Evolutionary conservation across 306 rosid genomes (phyloP), one percentile per base, ranked within the genome.

Genomic region (Corylus heterophylla): DNA sequence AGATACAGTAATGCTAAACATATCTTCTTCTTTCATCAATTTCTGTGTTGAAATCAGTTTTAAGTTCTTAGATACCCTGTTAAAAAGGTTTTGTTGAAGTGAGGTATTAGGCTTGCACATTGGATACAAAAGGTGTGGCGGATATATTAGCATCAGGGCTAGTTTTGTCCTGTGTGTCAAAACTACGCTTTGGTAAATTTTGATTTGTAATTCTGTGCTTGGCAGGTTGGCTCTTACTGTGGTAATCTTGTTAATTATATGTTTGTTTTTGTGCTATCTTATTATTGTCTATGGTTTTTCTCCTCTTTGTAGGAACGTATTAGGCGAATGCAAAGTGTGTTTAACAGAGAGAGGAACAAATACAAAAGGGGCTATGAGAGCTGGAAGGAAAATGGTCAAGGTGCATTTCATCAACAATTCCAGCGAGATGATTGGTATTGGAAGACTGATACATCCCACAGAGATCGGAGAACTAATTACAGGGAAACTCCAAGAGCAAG

Each of bases 381-480:
- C 86, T 96, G 99, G 99, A 89, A 84, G 85, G 97, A 91, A 80
- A 82, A 81, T 31, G 94, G 72, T 27, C 78, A 86, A 1, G 89
- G 89, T 62, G 78, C 86, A 4, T 82, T 84, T 83, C 92, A 89
- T 78, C 98, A 93, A 44, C 92, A 96, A 59, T 91, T 79, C 75
- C 98, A 91, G 85, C 87, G 98, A 81, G 98, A 96, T 20, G 99
- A 96, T 82, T 96, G 99, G 99, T 96, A 96, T 83, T 96, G 99
- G 99, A 91, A 96, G 84, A 27, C 97, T 17, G 94, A 90, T 75
- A 71, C 91, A 48, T 90, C 96, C 74, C 87, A 83, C 73, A 90
- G 81, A 76, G 91, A 93, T 77, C 81, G 81, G 71, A 87, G 89
- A 82, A 80, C 89, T 73, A 86, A 84, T 80, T 87, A 88, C 85